Conservation (phyloP, 78 protist species). For the Guillardia theta region DNA sequence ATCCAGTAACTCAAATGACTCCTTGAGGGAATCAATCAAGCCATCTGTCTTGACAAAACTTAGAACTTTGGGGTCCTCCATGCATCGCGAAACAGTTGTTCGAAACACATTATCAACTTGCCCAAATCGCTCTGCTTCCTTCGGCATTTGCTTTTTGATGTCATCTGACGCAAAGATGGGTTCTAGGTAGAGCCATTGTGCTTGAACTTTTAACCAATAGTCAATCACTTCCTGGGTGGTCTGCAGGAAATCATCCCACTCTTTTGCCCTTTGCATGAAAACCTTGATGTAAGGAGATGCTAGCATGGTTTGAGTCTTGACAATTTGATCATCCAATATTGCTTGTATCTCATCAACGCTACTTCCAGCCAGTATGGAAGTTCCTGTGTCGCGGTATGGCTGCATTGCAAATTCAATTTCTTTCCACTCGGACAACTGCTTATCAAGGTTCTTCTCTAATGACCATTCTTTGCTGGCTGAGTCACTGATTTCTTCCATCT, state of each 20-base stretch:
- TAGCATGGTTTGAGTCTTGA: slow-evolving; percentile 74
- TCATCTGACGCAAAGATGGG: slow-evolving; percentile 76
- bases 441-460: slow-evolving; percentile 57
- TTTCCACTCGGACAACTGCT: slow-evolving; percentile 65
- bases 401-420: background rate
- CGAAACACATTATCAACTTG: slow-evolving; percentile 71
- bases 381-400: slow-evolving; percentile 63
- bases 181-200: slow-evolving; percentile 75
- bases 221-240: slow-evolving; percentile 58
- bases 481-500: slow-evolving; percentile 37
- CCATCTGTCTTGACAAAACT: slow-evolving; percentile 3
- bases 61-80: slow-evolving; percentile 51
- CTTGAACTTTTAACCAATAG: slow-evolving; percentile 72
- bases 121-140: slow-evolving; percentile 58
- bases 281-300: slow-evolving; percentile 63
- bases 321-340: slow-evolving; percentile 80
- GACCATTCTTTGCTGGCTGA: slow-evolving; percentile 56
- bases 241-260: slow-evolving; percentile 62
- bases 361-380: slow-evolving; percentile 45
- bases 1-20: slow-evolving; percentile 61
- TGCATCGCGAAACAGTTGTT: slow-evolving; percentile 46
- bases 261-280: slow-evolving; percentile 18
- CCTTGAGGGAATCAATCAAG: slow-evolving; percentile 44
- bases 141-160: slow-evolving; percentile 74
- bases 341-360: slow-evolving; percentile 67